Base-by-base conservation (phyloP, 768 basidiomycete species). In the Pleurotus djamor region DNA sequence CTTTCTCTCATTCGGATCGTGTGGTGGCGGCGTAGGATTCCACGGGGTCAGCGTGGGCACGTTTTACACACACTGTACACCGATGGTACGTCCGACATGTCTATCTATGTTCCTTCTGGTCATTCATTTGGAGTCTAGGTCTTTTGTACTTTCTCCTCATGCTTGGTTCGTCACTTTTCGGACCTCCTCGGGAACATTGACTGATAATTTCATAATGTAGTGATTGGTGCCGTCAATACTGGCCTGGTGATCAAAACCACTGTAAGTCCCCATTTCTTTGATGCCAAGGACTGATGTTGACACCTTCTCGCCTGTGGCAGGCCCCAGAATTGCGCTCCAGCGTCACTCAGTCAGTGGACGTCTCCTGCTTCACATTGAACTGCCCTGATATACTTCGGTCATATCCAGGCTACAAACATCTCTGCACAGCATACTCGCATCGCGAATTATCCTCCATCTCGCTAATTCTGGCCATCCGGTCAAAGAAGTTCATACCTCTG, bases 1-100 rank as follows among this genome's bases (percentile, higher is more conserved):
- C 54, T 56, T 56, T 41, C 54, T 32, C 54, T 56, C 41, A 56
- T 56, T 34, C 36, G 54, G 38, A 56, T 56, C 41, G n/a, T 41
- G 16, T 56, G 54, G 54, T 56, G 54, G 54, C 37, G 54, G 37
- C 37, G 41, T 28, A 44, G 54, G 38, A 56, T 56, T 10, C 54
- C 54, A 12, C 36, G 35, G 13, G 54, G 38, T 5, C 54, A 56
- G 10, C 54, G 54, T 7, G 37, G 41, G 16, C 54, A 56, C 38
- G 17, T 56, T 41, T 17, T 56, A 3, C 54, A 44, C 10, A 56
- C 54, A 12, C 54, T 56, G 4, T 56, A 56, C 14, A 56, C 37
- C 12, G 54, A 56, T 14, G 54, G 54, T 56, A 44, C 28, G 45
- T 47, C 21, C 21, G 21, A 14, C 17, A 7, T 17, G 41, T 10